Percentiles rank a stretch among this genome's conserved stretches.
These are phyloP conservation scores for Potentilla sterilis DNA, from an alignment of 306 rosid genomes.

Conservation along the genomic window DNA sequence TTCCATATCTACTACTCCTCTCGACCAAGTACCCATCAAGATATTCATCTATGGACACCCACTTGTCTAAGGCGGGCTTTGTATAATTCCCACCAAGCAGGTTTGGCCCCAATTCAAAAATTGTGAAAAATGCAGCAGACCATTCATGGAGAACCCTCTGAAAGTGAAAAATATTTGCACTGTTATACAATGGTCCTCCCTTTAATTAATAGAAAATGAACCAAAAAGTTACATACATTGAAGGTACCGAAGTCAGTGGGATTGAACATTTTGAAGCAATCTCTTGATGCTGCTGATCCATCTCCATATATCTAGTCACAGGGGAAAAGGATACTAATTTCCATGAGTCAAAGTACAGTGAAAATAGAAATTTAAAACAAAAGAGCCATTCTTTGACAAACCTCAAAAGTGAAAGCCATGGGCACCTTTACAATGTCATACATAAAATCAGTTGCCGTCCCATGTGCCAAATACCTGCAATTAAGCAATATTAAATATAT, in stretches of 20 bases:
- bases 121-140: slow-evolving; percentile 89
- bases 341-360: slow-evolving; percentile 11
- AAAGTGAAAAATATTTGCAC: slow-evolving; percentile 21
- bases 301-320: slow-evolving; percentile 79
- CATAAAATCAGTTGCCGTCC: slow-evolving; percentile 98
- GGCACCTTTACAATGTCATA: slow-evolving; percentile 79
- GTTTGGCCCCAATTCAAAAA: slow-evolving; percentile 70
- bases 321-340: not conserved
- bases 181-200: not conserved
- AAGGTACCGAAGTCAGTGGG: slow-evolving; percentile 66
- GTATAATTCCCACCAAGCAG: slow-evolving; percentile 42
- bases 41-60: slow-evolving; percentile 91
- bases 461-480: slow-evolving; percentile 90
- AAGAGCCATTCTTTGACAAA: slow-evolving; percentile 32
- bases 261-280: slow-evolving; percentile 97
- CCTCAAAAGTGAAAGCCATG: slow-evolving; percentile 98
- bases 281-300: slow-evolving; percentile 64
- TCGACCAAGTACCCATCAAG: slow-evolving; percentile 89
- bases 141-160: slow-evolving; percentile 88
- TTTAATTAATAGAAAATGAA: not conserved
- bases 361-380: slow-evolving; percentile 15
- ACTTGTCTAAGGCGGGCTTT: slow-evolving; percentile 52
- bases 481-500: slow-evolving; percentile 11
- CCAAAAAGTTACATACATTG: slow-evolving; percentile 44
- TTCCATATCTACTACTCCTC: slow-evolving; percentile 90